These are phyloP conservation scores for Primulina tabacum DNA, from an alignment of 257 asterid species.

Conservation along the genomic window DNA sequence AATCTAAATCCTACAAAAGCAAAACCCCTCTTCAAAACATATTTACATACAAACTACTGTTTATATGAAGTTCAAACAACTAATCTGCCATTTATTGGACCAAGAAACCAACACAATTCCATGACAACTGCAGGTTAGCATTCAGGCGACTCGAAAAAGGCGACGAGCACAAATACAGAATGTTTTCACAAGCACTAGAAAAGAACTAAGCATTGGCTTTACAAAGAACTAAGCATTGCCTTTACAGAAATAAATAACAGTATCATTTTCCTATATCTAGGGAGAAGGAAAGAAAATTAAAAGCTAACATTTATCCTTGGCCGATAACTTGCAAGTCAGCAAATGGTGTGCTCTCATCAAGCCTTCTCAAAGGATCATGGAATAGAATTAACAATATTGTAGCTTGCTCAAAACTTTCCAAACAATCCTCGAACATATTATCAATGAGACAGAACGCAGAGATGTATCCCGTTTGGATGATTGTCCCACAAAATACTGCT, in stretches of 20 bases:
- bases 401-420: not conserved
- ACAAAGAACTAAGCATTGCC: conserved; percentile 35
- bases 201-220: conserved; percentile 36
- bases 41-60: conserved; percentile 29
- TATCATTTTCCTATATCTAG: conserved; percentile 46
- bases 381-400: conserved; percentile 18
- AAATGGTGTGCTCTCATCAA: conserved; percentile 36
- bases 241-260: conserved; percentile 40
- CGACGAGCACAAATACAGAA: conserved; percentile 7
- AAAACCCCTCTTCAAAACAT: conserved; percentile 18
- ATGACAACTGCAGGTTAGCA: not conserved
- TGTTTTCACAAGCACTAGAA: conserved; percentile 10
- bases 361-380: conserved; percentile 28
- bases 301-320: conserved; percentile 30
- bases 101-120: conserved; percentile 18
- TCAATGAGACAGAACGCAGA: conserved; percentile 26
- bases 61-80: conserved; percentile 11
- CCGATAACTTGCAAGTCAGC: conserved; percentile 43
- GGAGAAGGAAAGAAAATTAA: conserved; percentile 36
- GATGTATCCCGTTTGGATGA: conserved; percentile 28
- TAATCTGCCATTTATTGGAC: conserved; percentile 14
- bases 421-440: conserved; percentile 34
- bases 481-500: conserved; percentile 8
- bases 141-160: not conserved
- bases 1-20: not conserved